Evolutionary conservation across 371 early-diverging fungal species (phyloP).

Genomic region (Entomophthora muscae): DNA sequence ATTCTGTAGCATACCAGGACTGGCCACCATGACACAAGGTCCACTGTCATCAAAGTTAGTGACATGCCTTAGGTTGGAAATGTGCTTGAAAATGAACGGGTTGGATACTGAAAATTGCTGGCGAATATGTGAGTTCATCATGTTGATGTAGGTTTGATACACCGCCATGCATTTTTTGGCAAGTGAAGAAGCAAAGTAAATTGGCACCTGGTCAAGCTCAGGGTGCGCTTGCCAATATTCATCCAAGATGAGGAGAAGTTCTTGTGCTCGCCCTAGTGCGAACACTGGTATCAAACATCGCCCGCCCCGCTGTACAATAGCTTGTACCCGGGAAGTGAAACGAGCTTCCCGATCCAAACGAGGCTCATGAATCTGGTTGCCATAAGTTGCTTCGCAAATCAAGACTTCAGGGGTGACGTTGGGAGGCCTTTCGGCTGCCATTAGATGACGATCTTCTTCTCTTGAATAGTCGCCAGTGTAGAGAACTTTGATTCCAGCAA

Average conservation of each 20-base stretch:
- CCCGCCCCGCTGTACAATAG: slow-evolving; percentile 92
- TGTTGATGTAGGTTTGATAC: slow-evolving; percentile 98
- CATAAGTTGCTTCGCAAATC: slow-evolving; percentile 98
- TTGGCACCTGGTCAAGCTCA: slow-evolving; percentile 89
- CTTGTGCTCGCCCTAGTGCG: slow-evolving; percentile 98
- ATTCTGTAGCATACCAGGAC: slow-evolving; percentile 99
- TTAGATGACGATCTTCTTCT: slow-evolving; percentile 99
- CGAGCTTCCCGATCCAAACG: slow-evolving; percentile 88
- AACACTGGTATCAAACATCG: slow-evolving; percentile 98
- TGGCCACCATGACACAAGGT: slow-evolving; percentile 99
- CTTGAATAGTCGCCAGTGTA: slow-evolving; percentile 99
- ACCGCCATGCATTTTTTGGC: slow-evolving; percentile 98
- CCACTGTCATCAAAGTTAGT: slow-evolving; percentile 94
- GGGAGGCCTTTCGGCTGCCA: slow-evolving; percentile 93
- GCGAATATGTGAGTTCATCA: slow-evolving; percentile 98
- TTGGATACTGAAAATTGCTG: slow-evolving; percentile 83
- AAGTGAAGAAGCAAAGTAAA: slow-evolving; percentile 95
- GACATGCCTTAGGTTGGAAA: slow-evolving; percentile 82
- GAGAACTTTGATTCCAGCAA: slow-evolving; percentile 89
- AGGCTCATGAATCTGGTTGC: slow-evolving; percentile 96
- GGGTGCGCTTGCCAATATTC: slow-evolving; percentile 97
- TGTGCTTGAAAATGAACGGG: slow-evolving; percentile 97
- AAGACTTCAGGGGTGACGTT: slow-evolving; percentile 75
- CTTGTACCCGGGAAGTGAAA: slow-evolving; percentile 78
- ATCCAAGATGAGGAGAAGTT: slow-evolving; percentile 95